phyloP scores from a whole-genome alignment of 208 protist species.

The Sergeia podlipaevii region DNA sequence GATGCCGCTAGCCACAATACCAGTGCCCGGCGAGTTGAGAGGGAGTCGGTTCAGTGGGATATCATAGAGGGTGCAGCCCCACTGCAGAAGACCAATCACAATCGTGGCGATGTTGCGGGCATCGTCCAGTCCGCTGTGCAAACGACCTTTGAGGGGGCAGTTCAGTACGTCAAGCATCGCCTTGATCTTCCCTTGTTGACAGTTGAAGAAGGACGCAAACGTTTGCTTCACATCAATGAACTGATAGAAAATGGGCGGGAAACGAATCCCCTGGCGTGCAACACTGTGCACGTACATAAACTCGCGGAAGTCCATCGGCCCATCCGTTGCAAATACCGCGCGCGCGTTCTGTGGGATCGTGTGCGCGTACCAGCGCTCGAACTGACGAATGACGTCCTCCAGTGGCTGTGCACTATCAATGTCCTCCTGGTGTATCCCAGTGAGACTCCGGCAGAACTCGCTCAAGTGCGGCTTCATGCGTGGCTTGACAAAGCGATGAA shows the following conservation, averaged over 20 bases:
- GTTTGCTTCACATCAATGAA: slow-evolving; percentile 85
- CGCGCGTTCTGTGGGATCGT: slow-evolving; percentile 58
- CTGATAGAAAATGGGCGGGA: slow-evolving; percentile 80
- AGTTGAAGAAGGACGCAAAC: slow-evolving; percentile 77
- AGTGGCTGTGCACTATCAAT: slow-evolving; percentile 73
- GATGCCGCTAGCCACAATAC: slow-evolving; percentile 1
- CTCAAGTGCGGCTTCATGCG: slow-evolving; percentile 73
- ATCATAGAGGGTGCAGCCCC: slow-evolving; percentile 71
- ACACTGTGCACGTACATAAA: slow-evolving; percentile 86
- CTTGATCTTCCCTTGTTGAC: slow-evolving; percentile 77
- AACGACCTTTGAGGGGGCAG: slow-evolving; percentile 64
- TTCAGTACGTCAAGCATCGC: slow-evolving; percentile 85
- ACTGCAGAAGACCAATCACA: slow-evolving; percentile 76
- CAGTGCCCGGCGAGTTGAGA: slow-evolving; percentile 10
- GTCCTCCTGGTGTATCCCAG: slow-evolving; percentile 90
- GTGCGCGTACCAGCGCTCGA: slow-evolving; percentile 73
- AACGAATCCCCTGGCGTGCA: slow-evolving; percentile 67
- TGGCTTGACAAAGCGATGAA: slow-evolving; percentile 89
- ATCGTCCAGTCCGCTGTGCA: slow-evolving; percentile 87
- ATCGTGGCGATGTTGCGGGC: slow-evolving; percentile 85
- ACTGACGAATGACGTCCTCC: slow-evolving; percentile 73
- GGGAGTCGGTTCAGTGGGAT: slow-evolving; percentile 50
- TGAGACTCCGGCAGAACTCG: slow-evolving; percentile 89
- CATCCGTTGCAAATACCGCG: slow-evolving; percentile 78
- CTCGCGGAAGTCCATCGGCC: slow-evolving; percentile 70